Conservation (phyloP, 2,329 filamentous ascomycete genomes). For the Trichophaea hybrida region DNA sequence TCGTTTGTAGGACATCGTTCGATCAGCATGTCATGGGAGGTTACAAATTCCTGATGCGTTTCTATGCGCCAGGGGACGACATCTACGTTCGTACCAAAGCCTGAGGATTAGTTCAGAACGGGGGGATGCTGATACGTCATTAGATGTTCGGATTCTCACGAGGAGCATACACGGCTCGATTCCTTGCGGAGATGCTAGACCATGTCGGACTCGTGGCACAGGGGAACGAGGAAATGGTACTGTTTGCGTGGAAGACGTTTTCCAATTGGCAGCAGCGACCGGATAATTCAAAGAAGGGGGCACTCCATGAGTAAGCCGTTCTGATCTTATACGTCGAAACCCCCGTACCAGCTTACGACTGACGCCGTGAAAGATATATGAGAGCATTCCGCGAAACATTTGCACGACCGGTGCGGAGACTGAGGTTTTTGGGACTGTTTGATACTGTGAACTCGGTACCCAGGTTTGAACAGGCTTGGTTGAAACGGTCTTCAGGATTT, state of each 20-base stretch:
- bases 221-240: constrained; percentile 73
- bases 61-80: constrained; percentile 45
- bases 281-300: constrained; percentile 39
- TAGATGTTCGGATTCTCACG: constrained; percentile 57
- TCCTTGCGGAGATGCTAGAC: constrained; percentile 72
- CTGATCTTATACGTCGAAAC: neutral
- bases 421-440: constrained; percentile 64
- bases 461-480: constrained; percentile 50
- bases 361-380: constrained; percentile 43
- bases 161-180: constrained; percentile 58
- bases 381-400: constrained; percentile 71
- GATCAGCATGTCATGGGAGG: constrained; percentile 71
- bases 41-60: constrained; percentile 60
- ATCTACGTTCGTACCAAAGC: constrained; percentile 22
- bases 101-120: too few species aligned
- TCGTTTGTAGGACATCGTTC: constrained; percentile 46
- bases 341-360: neutral
- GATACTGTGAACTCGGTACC: constrained; percentile 73
- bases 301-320: constrained; percentile 41
- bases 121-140: constrained; percentile 34
- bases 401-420: constrained; percentile 56
- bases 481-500: constrained; percentile 31
- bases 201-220: constrained; percentile 64
- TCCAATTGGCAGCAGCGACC: constrained; percentile 54
- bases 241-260: constrained; percentile 73